Evolutionary conservation across 441 rosid species (phyloP), one percentile per base, ranked within the genome.

Genomic region (Capsella rubella): DNA sequence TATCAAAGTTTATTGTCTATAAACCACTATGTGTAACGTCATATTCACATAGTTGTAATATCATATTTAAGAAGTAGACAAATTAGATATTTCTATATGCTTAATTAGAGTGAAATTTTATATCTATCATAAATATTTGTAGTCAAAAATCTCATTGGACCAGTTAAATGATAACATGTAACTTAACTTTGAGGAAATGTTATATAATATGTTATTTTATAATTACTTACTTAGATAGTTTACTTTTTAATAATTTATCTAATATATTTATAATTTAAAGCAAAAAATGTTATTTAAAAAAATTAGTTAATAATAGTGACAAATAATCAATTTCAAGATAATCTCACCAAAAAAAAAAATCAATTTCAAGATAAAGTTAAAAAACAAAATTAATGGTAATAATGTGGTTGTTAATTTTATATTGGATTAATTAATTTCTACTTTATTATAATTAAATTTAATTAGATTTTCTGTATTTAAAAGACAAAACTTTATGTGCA

Each of bases 21-120:
- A 56, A 64, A 29, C 1, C 71, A 42, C 55, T 49, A 34, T 45
- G 55, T 67, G 42, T 46, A 37, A 37, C 57, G 39, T 69, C 70
- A 55, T 16, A 54, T 31, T 59, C 29, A 74, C 56, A 59, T 50
- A 13, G 46, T 25, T 67, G 3, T 46, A 39, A 14, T 57, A 35
- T 50, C 18, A 59, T 50, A 49, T 35, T 58, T 65, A 16, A 8
- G 18, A 16, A 8, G 18, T 14, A 21, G 16, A 58, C 8, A 10
- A 29, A 49, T 29, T 65, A 37, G 31, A 21, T 11, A 40, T 40
- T 60, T 74, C 21, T 40, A 21, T 9, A 40, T 62, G 13, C 28
- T 51, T 47, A n/a, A 16, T 18, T 49, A 29, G 37, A 18, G 62
- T 51, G 56, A 59, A 14, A 40, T 11, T 29, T 51, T 45, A 2